Evolutionary conservation across 176 grass and related monocot genomes (phyloP).

Genomic region (Bonia amplexicaulis): DNA sequence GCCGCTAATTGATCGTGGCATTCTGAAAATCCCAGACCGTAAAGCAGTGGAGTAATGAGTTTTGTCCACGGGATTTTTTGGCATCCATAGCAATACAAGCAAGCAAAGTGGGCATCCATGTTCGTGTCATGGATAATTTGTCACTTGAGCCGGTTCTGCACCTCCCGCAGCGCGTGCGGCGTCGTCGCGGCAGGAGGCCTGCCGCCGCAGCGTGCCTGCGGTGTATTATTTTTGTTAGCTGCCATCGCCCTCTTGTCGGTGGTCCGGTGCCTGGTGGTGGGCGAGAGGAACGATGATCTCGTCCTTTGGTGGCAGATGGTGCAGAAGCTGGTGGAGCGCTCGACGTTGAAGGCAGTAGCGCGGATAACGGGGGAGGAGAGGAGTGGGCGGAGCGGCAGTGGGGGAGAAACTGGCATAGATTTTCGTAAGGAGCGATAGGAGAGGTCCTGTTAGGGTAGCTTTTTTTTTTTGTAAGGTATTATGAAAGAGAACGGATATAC

Average conservation of each 20-base stretch:
- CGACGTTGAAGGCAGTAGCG: constrained; percentile 51
- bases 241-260: not conserved
- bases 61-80: not conserved
- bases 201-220: not conserved
- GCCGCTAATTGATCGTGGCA: constrained; percentile 51
- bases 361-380: no score
- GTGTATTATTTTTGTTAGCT: not conserved
- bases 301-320: constrained; percentile 36
- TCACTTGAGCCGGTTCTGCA: constrained; percentile 31
- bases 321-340: constrained; percentile 54
- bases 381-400: no score
- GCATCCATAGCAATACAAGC: not conserved
- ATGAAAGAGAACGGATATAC: no score
- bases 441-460: no score
- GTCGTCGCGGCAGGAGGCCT: not conserved
- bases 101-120: not conserved
- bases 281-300: not conserved
- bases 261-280: not conserved
- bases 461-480: no score
- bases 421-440: no score
- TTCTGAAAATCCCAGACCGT: constrained; percentile 49
- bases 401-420: no score
- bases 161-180: constrained; percentile 43
- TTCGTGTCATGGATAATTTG: not conserved
- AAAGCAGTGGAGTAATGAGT: constrained; percentile 39